phyloP scores from a whole-genome alignment of 1,284 basidiomycete species.

The Cutaneotrichosporon sp. region DNA sequence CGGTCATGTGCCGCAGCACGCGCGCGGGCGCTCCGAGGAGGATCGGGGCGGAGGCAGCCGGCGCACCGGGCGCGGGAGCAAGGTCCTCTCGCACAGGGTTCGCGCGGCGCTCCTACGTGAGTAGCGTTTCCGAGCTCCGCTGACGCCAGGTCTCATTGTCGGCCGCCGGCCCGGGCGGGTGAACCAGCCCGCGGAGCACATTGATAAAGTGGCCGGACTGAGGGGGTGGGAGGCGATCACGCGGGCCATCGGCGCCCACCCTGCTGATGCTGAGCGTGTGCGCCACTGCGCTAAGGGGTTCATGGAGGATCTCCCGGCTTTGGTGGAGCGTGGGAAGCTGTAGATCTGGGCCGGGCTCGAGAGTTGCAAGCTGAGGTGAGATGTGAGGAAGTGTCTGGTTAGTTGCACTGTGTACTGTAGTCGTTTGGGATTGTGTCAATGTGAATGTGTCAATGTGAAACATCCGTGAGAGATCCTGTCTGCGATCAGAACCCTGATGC shows the following conservation, averaged over 20 bases:
- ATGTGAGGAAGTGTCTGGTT: too few relatives aligned
- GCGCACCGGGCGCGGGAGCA: background rate
- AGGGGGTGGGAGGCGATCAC: conserved; percentile 4
- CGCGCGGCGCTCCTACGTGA: background rate
- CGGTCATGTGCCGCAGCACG: too few relatives aligned
- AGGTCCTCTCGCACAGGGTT: background rate
- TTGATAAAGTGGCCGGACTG: background rate
- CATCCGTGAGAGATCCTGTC: too few relatives aligned
- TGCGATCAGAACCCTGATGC: too few relatives aligned
- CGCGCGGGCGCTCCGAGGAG: too few relatives aligned
- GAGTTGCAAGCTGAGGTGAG: background rate
- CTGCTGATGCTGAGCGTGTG: conserved; percentile 11
- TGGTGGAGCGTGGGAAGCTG: background rate
- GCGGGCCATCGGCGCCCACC: conserved; percentile 2
- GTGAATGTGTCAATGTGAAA: too few relatives aligned
- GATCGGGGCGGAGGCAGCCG: too few relatives aligned
- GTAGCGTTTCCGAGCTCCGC: too few relatives aligned
- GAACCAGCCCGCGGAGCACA: conserved; percentile 1
- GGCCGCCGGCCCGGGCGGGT: background rate
- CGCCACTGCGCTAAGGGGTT: conserved; percentile 4
- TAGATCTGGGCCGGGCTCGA: background rate
- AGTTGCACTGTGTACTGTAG: too few relatives aligned
- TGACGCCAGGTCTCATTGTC: conserved; percentile 8
- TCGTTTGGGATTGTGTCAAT: too few relatives aligned
- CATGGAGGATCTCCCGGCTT: conserved; percentile 3